Evolutionary conservation across 768 basidiomycete genomes (phyloP), one percentile per base, ranked within the genome.

Genomic region (Leccinum pellstonianum): DNA sequence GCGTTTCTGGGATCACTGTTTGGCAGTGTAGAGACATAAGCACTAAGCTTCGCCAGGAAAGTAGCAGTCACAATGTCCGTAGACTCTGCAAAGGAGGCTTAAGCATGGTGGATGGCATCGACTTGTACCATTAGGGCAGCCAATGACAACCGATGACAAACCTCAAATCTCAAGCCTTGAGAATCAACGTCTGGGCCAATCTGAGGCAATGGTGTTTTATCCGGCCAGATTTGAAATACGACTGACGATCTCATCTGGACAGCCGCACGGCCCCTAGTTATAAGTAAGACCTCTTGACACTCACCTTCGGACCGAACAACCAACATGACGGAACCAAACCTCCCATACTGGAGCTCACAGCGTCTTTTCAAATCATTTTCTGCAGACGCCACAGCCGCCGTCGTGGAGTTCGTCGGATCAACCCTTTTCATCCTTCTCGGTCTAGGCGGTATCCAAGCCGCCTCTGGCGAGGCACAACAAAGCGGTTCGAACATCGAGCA

Each of bases 391-490:
- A 73, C 70, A 29, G 84, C 85, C 0, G 84, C 84, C 3, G 59
- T 70, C n/a, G 74, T 86, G 23, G 86, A 87, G 64, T 83, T 83
- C 57, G 66, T 85, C 41, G 84, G 86, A 23, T 87, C 86, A 4
- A 76, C 79, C 0, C 74, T 83, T 58, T 89, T 90, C 72, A 77
- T 89, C 27, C 77, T 86, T n/a, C 77, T 88, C 46, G 87, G 83
- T 10, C 77, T 86, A 3, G 86, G 87, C 2, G 85, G 85, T 2
- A 81, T 85, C 21, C 87, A 90, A 66, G 84, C 84, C 3, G 76
- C 82, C 1, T 72, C 78, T 5, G 69, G 73, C 9, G 79, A 77
- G 60, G 68, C 68, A n/a, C 56, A 65, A 29, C 57, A 67, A 53
- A 69, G 68, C 54, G 67, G 73, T 5, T 72, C 75, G 11, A 70